phyloP scores from a whole-genome alignment of 441 rosid species.

The Corymbia citriodora region DNA sequence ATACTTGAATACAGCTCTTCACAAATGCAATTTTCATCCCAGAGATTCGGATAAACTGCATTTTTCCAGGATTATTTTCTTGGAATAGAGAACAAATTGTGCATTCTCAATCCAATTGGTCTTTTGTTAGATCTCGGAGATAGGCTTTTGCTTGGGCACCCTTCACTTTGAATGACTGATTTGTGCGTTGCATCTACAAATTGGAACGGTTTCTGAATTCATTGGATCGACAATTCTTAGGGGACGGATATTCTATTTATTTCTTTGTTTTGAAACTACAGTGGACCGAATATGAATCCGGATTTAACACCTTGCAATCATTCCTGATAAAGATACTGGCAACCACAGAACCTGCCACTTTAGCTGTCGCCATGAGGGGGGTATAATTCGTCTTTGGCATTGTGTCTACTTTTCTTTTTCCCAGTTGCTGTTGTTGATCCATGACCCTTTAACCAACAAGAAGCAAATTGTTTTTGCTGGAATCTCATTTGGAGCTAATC shows the following conservation, averaged over 20 bases:
- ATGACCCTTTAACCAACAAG: not conserved
- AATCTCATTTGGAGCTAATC: not conserved
- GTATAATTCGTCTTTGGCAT: not conserved
- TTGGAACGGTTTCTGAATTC: not conserved
- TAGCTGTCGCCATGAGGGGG: not conserved
- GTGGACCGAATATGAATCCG: not conserved
- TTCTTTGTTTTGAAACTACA: not conserved
- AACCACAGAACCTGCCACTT: not conserved
- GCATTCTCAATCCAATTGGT: not conserved
- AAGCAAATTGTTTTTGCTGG: not conserved
- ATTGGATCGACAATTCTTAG: not conserved
- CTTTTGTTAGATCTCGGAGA: not conserved
- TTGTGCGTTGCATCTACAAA: not conserved
- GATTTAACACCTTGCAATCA: not conserved
- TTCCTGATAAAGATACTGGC: not conserved
- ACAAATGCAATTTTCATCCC: not conserved
- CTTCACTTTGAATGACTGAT: not conserved
- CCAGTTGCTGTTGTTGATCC: not conserved
- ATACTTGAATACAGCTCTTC: not conserved
- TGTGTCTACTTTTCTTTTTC: not conserved
- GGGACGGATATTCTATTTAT: not conserved
- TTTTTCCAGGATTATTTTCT: not conserved
- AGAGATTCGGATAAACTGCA: not conserved
- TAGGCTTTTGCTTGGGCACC: not conserved
- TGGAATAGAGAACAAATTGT: not conserved